A percentile compares a stretch with the other conserved stretches of the same genome.
These are phyloP conservation scores for Silene noctiflora DNA, from an alignment of 179 eudicot species.

Conservation along the genomic window DNA sequence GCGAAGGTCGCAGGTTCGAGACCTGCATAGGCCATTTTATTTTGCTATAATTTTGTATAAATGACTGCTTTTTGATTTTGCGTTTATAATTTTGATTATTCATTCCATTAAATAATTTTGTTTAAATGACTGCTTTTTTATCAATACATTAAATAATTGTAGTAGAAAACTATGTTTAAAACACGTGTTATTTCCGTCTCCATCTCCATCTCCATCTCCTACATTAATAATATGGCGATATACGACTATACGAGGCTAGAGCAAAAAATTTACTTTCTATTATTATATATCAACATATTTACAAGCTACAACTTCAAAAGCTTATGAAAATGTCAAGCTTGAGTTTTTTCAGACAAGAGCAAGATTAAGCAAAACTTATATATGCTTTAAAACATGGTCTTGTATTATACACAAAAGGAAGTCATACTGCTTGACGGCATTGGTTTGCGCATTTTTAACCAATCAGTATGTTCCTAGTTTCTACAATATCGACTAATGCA, in stretches of 20 bases:
- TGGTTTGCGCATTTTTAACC: conserved; percentile 15
- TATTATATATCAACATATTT: not conserved
- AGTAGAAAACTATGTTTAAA: too few species aligned
- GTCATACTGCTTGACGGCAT: conserved; percentile 11
- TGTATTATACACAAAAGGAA: not conserved
- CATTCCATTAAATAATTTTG: too few species aligned
- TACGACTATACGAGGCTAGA: not conserved
- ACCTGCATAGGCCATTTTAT: conserved; percentile 72
- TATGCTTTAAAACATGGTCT: not conserved
- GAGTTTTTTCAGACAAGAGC: not conserved
- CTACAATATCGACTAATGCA: conserved; percentile 16
- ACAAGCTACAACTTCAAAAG: conserved; percentile 10
- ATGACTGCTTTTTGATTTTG: too few species aligned
- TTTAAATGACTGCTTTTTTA: too few species aligned
- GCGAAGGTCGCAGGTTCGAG: conserved; percentile 92
- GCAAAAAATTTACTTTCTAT: conserved; percentile 4
- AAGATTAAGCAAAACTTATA: conserved; percentile 2
- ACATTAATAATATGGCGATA: not conserved
- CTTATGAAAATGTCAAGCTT: not conserved
- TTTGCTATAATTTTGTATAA: too few species aligned
- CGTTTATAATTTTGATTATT: too few species aligned
- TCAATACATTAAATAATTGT: too few species aligned
- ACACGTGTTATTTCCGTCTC: not conserved
- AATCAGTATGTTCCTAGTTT: conserved; percentile 15
- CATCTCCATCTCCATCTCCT: not conserved